Evolutionary conservation across 1,284 basidiomycete genomes (phyloP).

Genomic region (Ustilago loliicola): DNA sequence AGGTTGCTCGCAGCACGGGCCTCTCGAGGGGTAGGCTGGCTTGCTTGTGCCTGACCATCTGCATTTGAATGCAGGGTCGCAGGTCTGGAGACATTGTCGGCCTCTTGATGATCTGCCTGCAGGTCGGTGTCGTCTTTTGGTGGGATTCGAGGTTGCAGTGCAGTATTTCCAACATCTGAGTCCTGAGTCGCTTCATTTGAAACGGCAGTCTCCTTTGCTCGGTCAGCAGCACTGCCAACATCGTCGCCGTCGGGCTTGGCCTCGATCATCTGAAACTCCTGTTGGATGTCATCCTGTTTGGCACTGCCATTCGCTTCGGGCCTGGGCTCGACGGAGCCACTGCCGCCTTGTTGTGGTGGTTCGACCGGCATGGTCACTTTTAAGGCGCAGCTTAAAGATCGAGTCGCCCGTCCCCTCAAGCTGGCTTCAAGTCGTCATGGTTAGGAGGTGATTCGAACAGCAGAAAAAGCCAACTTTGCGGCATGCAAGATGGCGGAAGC

Average conservation of each 20-base stretch:
- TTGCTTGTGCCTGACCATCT: not conserved
- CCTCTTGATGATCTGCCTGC: not conserved
- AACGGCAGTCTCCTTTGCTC: not conserved
- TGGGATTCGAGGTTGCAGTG: not conserved
- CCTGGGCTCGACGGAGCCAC: not conserved
- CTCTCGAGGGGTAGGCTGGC: slow-evolving; percentile 23
- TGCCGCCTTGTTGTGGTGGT: not conserved
- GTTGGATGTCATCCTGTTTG: not conserved
- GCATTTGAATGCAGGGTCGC: not conserved
- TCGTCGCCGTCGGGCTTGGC: not conserved
- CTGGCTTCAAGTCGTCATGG: slow-evolving; percentile 15
- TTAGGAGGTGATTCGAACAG: not conserved
- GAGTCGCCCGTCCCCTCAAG: not conserved
- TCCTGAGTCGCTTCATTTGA: not conserved
- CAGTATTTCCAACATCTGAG: not conserved
- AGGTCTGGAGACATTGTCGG: not conserved
- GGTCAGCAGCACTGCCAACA: not conserved
- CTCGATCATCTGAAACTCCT: not conserved
- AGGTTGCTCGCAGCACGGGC: slow-evolving; percentile 30
- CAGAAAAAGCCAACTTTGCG: not conserved
- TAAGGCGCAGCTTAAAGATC: not conserved
- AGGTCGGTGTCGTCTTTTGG: not conserved
- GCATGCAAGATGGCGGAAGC: not conserved
- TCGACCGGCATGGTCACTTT: not conserved
- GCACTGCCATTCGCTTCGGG: not conserved